phyloP scores from a whole-genome alignment of 805 yeast species.

The Kluyveromyces starmeri region DNA sequence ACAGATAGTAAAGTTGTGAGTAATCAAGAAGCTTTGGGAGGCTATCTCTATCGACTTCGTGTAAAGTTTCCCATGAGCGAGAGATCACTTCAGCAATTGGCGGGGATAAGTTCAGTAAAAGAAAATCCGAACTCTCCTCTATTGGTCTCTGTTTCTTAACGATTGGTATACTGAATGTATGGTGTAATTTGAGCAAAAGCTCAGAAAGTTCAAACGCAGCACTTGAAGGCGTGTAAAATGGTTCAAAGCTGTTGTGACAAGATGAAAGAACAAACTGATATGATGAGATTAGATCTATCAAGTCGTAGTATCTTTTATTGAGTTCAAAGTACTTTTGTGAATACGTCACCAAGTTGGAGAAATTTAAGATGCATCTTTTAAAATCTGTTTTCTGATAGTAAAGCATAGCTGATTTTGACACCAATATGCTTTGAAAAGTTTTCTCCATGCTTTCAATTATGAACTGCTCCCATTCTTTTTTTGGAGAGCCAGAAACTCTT shows the following conservation, averaged over 20 bases:
- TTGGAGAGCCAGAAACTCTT: conserved; percentile 10
- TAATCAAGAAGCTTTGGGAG: conserved; percentile 13
- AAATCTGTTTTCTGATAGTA: conserved; percentile 26
- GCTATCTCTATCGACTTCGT: conserved; percentile 11
- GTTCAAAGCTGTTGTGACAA: background rate
- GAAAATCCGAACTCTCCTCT: conserved; percentile 16
- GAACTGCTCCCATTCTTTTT: conserved; percentile 19
- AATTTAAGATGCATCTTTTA: conserved; percentile 23
- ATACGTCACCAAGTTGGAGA: conserved; percentile 36
- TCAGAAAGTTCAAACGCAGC: conserved; percentile 6
- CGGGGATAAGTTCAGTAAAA: conserved; percentile 15
- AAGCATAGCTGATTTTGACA: conserved; percentile 30
- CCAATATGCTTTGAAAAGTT: conserved; percentile 38
- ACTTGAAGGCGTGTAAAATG: background rate
- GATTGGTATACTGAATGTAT: conserved; percentile 12
- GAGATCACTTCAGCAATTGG: conserved; percentile 11
- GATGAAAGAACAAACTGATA: conserved; percentile 17
- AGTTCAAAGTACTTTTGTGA: conserved; percentile 31
- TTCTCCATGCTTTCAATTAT: conserved; percentile 31
- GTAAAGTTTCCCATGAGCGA: conserved; percentile 21
- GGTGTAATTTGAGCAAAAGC: conserved; percentile 14
- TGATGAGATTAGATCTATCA: conserved; percentile 27
- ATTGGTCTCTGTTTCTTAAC: conserved; percentile 13
- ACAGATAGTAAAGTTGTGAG: conserved; percentile 15
- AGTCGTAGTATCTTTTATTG: conserved; percentile 31